These are phyloP conservation scores for Chytriomyces confervae DNA, from an alignment of 192 early-diverging fungal genomes.

Conservation along the genomic window DNA sequence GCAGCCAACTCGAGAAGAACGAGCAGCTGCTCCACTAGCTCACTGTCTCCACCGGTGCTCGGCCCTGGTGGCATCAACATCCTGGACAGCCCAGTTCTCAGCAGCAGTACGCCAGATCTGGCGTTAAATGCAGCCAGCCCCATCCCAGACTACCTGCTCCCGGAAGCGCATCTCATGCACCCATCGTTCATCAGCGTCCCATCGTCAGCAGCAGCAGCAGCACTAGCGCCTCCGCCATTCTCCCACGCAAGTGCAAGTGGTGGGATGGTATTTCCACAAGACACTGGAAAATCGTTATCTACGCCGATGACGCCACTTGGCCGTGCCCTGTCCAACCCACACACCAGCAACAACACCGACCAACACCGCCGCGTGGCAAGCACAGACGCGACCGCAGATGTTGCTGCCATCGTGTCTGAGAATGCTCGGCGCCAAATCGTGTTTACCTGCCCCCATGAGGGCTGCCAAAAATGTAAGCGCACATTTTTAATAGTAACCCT, in stretches of 20 bases:
- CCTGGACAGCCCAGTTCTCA: not conserved
- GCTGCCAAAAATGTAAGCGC: not conserved
- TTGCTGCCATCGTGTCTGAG: not conserved
- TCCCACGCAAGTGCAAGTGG: too few relatives aligned
- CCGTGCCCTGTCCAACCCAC: not conserved
- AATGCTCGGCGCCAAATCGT: not conserved
- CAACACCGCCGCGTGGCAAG: not conserved
- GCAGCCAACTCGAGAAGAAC: too few relatives aligned
- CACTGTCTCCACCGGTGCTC: not conserved
- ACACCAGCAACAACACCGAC: not conserved
- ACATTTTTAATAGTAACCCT: not conserved
- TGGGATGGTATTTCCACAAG: too few relatives aligned
- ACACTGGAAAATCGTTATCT: too few relatives aligned
- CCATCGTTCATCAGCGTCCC: too few relatives aligned
- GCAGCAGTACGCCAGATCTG: not conserved
- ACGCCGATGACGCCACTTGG: too few relatives aligned
- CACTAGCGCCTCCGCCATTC: not conserved
- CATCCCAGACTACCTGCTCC: not conserved
- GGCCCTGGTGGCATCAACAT: constrained; percentile 21
- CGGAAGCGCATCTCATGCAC: not conserved
- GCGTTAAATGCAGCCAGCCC: not conserved
- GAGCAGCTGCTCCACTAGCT: too few relatives aligned
- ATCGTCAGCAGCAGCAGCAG: not conserved
- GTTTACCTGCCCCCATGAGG: not conserved
- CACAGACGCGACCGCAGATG: not conserved